Evolutionary conservation across 305 asterid genomes (phyloP).

Genomic region (Rubia tinctorum): DNA sequence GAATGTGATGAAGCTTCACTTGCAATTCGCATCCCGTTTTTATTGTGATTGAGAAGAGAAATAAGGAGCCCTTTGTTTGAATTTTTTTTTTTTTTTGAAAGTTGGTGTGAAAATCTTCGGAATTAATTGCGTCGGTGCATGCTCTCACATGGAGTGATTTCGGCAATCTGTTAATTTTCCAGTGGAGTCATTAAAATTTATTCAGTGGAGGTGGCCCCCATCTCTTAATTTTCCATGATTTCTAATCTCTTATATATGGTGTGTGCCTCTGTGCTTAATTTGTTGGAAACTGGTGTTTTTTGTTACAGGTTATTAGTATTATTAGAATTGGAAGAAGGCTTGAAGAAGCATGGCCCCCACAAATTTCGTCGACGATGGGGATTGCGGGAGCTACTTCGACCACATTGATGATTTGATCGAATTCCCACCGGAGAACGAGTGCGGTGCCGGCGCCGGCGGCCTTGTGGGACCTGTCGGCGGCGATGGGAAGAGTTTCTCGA

Average conservation of each 20-base stretch:
- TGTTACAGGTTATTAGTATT: conserved; percentile 19
- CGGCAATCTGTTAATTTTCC: conserved; percentile 15
- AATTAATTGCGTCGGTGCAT: conserved; percentile 31
- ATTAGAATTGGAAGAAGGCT: conserved; percentile 8
- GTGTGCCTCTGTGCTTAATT: conserved; percentile 3
- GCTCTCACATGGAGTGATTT: conserved; percentile 12
- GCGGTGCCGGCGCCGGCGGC: conserved; percentile 24
- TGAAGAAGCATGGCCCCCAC: conserved; percentile 42
- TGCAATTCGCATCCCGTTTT: neutral
- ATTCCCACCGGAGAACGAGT: conserved; percentile 69
- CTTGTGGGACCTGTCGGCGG: conserved; percentile 42
- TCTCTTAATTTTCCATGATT: neutral
- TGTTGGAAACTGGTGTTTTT: conserved; percentile 9
- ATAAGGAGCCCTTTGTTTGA: neutral
- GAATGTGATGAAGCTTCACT: conserved; percentile 4
- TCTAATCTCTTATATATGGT: neutral
- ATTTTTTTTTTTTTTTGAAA: neutral
- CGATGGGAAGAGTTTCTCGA: conserved; percentile 54
- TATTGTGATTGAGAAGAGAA: no score
- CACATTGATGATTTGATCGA: conserved; percentile 90
- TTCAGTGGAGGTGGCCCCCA: conserved; percentile 7
- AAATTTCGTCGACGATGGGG: conserved; percentile 62
- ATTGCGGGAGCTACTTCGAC: conserved; percentile 80
- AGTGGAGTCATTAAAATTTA: no score
- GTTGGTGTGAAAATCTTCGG: neutral